phyloP scores from a whole-genome alignment of 2,329 filamentous ascomycete genomes.

The Cadophora gregata region DNA sequence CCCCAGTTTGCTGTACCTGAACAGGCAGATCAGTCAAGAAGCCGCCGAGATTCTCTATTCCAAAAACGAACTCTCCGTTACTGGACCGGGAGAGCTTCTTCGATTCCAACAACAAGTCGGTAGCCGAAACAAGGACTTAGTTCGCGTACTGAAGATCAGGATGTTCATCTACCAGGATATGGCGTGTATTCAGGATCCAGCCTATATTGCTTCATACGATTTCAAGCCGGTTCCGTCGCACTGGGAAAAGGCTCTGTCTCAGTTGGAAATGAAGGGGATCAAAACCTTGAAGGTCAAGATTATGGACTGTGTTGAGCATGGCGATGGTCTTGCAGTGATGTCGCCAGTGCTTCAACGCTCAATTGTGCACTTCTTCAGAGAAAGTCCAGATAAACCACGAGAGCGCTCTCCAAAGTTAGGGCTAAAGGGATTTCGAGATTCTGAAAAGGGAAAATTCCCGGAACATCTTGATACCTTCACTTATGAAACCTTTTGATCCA shows the following conservation, averaged over 20 bases:
- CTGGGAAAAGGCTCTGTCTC: background rate
- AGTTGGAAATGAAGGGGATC: background rate
- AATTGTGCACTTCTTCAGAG: background rate
- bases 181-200: background rate
- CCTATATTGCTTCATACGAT: background rate
- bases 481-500: background rate
- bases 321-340: slow-evolving; percentile 1
- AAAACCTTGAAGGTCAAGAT: background rate
- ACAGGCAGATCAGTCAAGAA: slow-evolving; percentile 13
- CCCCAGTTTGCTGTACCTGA: slow-evolving; percentile 2
- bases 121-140: background rate
- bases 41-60: slow-evolving; percentile 11
- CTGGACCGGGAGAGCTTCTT: background rate
- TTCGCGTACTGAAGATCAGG: slow-evolving; percentile 4
- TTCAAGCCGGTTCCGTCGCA: background rate
- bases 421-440: background rate
- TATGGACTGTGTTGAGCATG: background rate
- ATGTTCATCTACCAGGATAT: slow-evolving; percentile 7
- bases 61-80: background rate
- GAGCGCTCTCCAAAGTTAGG: background rate
- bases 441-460: background rate
- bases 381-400: background rate
- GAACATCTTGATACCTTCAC: background rate
- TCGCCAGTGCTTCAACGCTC: background rate
- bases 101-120: slow-evolving; percentile 7